These are phyloP conservation scores for Hirschfeldia incana DNA, from an alignment of 345 rosid species.

Conservation along the genomic window DNA sequence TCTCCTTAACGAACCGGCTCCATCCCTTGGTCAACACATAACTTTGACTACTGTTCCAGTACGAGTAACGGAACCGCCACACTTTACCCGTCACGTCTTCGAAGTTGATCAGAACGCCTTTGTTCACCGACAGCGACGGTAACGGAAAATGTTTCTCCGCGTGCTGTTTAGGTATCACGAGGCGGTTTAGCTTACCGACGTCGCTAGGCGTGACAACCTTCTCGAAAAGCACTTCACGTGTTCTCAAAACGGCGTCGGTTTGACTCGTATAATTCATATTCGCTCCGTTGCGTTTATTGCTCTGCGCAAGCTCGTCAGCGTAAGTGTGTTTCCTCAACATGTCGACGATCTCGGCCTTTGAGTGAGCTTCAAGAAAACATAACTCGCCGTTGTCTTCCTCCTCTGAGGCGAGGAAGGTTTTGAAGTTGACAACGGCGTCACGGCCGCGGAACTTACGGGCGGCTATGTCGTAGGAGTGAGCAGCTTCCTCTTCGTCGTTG, in stretches of 20 bases:
- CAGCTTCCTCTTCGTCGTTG: constrained; percentile 80
- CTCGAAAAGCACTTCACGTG: constrained; percentile 81
- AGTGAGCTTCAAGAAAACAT: constrained; percentile 65
- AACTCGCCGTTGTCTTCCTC: constrained; percentile 43
- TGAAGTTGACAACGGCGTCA: constrained; percentile 82
- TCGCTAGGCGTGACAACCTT: constrained; percentile 93
- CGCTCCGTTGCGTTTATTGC: constrained; percentile 42
- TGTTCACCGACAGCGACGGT: constrained; percentile 39
- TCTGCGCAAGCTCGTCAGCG: constrained; percentile 71
- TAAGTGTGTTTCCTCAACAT: constrained; percentile 91
- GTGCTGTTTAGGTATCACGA: constrained; percentile 92
- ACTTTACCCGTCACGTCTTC: constrained; percentile 73
- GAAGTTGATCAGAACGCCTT: constrained; percentile 70
- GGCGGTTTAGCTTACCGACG: constrained; percentile 90
- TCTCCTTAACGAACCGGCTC: constrained; percentile 93
- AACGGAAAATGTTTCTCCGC: constrained; percentile 78
- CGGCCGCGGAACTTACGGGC: constrained; percentile 81
- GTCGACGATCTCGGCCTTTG: constrained; percentile 90
- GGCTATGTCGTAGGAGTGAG: constrained; percentile 80
- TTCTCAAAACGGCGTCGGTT: constrained; percentile 24
- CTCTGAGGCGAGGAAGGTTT: constrained; percentile 7
- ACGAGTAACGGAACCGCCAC: constrained; percentile 93
- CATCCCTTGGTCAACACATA: constrained; percentile 92
- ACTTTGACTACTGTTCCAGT: constrained; percentile 97
- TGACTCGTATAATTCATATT: not conserved